Base-by-base conservation (phyloP, 768 basidiomycete species). In the Mycena leptocephala region DNA sequence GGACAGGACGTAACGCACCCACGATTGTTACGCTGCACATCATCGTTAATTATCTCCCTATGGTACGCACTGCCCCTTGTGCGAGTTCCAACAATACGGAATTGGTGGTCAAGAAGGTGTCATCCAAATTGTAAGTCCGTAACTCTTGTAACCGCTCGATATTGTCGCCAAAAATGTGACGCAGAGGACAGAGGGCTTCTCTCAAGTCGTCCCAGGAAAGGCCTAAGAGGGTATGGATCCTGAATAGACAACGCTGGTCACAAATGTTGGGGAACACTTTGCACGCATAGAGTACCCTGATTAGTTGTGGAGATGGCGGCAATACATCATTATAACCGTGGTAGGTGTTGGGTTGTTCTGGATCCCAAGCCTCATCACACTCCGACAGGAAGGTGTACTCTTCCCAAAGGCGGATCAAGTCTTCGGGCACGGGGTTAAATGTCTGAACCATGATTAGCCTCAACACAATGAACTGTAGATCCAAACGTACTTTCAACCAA, bases 401-500 rank as follows among this genome's bases (percentile, higher is more conserved):
- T 41, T 58, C 55, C 66, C 66, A 67, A 6, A 53, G 66, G 1
- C 32, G 33, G 39, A 67, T 28, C 11, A 55, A n/a, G 22, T n/a
- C 51, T 3, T 67, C 55, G 16, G 35, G 53, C 18, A 26, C 13
- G 20, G 37, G 55, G 18, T 32, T 5, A 46, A 70, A 43, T 43
- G 37, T 46, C 68, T 70, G 30, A 18, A 46, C 5, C 18, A 35
- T 9, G 55, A 46, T 70, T 14, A 70, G 39, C 39, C 35, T 39
- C 41, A 28, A 13, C 1, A 39, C n/a, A 20, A 65, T 65, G 37
- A 43, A 35, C 5, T 11, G 39, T n/a, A 5, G 3, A 39, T 22
- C 0, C 9, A 32, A 67, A 55, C 51, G 22, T 67, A 67, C 66
- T 20, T 67, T 26, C 26, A 67, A 22, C 66, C 66, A 67, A n/a